Evolutionary conservation across 2,329 filamentous ascomycete genomes (phyloP).

Genomic region (Penicillium psychrosexuale): DNA sequence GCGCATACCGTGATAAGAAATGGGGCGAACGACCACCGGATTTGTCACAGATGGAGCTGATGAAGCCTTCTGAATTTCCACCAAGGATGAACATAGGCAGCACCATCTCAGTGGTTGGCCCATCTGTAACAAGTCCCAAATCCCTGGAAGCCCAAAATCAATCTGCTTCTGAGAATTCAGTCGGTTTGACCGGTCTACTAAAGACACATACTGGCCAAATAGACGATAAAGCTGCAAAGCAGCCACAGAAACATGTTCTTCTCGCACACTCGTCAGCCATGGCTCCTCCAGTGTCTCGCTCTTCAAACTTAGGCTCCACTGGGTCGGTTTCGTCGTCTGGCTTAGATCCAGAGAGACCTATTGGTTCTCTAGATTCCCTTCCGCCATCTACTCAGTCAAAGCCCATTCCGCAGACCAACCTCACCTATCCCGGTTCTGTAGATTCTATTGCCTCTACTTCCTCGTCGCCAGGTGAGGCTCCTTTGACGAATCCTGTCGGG

Average conservation of each 20-base stretch:
- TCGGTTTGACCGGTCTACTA: neutral
- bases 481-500: neutral
- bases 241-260: neutral
- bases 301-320: neutral
- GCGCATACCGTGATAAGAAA: constrained; percentile 6
- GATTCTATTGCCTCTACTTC: neutral
- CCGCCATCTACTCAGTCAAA: neutral
- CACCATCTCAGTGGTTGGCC: neutral
- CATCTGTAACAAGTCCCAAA: neutral
- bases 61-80: constrained; percentile 34
- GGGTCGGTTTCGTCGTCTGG: neutral
- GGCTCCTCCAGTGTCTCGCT: neutral
- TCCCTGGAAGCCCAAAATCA: neutral
- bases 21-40: constrained; percentile 36
- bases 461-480: neutral
- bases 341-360: too few relatives aligned
- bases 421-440: neutral
- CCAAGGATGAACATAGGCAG: constrained; percentile 5
- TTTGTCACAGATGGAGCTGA: constrained; percentile 35
- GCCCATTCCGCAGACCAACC: neutral
- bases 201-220: neutral
- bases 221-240: neutral
- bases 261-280: neutral
- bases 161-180: neutral
- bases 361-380: neutral